Evolutionary conservation across 1,284 basidiomycete genomes (phyloP).

Genomic region (Earliella scabrosa): DNA sequence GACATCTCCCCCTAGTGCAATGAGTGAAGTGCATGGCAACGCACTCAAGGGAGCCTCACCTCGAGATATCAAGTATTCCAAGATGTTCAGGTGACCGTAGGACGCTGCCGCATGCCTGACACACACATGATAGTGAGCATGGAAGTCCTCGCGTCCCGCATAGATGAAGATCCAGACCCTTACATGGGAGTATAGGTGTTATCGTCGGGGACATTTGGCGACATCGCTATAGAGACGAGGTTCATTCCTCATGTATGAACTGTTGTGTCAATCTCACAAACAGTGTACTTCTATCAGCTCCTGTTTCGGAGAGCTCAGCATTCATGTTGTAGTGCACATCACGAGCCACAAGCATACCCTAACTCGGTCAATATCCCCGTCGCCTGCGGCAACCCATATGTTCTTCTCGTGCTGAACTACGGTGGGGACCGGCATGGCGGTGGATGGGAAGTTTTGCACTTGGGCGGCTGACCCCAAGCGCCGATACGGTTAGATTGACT

Average conservation of each 20-base stretch:
- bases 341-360: constrained; percentile 28
- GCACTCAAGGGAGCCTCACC: constrained; percentile 46
- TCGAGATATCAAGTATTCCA: constrained; percentile 78
- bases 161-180: constrained; percentile 29
- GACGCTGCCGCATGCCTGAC: constrained; percentile 94
- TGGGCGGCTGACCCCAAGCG: constrained; percentile 1
- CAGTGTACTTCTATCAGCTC: constrained; percentile 32
- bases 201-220: constrained; percentile 77
- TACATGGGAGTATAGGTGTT: constrained; percentile 90
- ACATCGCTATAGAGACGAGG: constrained; percentile 52
- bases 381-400: constrained; percentile 90
- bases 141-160: background rate
- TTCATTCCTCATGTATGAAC: constrained; percentile 8
- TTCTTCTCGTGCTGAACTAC: constrained; percentile 54
- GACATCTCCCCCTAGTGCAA: constrained; percentile 74
- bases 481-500: constrained; percentile 4
- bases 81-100: constrained; percentile 79
- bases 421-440: constrained; percentile 37
- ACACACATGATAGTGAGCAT: background rate
- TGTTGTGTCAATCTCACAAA: constrained; percentile 21
- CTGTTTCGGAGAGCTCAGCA: constrained; percentile 10
- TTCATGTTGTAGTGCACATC: too few relatives aligned
- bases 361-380: constrained; percentile 69
- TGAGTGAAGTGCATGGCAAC: constrained; percentile 11
- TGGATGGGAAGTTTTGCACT: constrained; percentile 3